Percentiles rank a stretch among this genome's conserved stretches.
Conservation (phyloP, 306 rosid species). For the Glycine latifolia region DNA sequence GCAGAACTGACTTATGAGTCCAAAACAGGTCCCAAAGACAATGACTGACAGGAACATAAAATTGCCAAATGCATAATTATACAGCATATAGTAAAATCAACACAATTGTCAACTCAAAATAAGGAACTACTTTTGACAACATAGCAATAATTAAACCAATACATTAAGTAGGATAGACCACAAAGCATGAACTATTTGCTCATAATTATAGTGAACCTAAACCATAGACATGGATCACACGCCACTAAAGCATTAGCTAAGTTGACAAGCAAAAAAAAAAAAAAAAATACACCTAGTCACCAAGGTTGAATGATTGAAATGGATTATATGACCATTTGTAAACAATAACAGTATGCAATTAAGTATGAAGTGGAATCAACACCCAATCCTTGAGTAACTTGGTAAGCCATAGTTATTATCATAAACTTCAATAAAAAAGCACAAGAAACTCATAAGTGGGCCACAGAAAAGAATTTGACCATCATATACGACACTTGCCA, state of each 20-base stretch:
- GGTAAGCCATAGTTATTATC: background rate
- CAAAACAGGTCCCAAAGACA: slow-evolving; percentile 22
- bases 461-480: slow-evolving; percentile 5
- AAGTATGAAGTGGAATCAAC: slow-evolving; percentile 21
- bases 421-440: background rate
- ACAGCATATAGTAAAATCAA: background rate
- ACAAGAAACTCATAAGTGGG: background rate
- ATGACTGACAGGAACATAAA: background rate
- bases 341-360: background rate
- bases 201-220: slow-evolving; percentile 2
- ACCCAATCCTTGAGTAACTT: background rate
- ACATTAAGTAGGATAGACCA: background rate
- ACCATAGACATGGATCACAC: background rate
- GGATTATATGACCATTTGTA: background rate
- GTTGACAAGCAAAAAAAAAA: background rate
- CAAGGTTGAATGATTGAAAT: background rate
- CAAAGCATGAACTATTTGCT: background rate
- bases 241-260: background rate
- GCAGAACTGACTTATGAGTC: slow-evolving; percentile 38
- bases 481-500: background rate
- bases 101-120: background rate
- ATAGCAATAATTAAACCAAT: slow-evolving; percentile 21
- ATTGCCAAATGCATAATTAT: background rate
- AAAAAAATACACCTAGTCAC: background rate
- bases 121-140: slow-evolving; percentile 22